Conservation (phyloP, 2,329 filamentous ascomycete genomes). For the Camptophora hylomeconis region DNA sequence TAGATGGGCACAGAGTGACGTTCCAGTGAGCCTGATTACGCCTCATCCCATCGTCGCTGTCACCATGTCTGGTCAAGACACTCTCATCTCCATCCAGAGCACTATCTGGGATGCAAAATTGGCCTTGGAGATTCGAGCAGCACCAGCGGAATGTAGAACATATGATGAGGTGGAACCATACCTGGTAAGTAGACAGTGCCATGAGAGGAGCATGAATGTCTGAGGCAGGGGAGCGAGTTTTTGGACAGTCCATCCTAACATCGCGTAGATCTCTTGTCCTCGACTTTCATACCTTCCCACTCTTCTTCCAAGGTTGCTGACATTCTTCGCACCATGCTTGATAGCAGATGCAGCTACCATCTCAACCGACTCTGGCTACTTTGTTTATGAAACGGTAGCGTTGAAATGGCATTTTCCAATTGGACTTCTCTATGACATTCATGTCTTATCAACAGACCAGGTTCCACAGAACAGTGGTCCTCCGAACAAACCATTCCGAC, state of each 20-base stretch:
- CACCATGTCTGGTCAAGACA: slow-evolving; percentile 6
- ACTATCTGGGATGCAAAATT: slow-evolving; percentile 45
- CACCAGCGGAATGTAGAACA: slow-evolving; percentile 45
- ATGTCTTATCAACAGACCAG: slow-evolving; percentile 26
- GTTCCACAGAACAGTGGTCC: slow-evolving; percentile 33
- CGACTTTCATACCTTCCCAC: slow-evolving; percentile 58
- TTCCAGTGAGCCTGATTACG: too few species aligned
- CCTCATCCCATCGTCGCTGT: too few species aligned
- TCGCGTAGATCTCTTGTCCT: slow-evolving; percentile 42
- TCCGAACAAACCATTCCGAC: slow-evolving; percentile 41
- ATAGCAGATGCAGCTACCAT: slow-evolving; percentile 42
- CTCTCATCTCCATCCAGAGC: slow-evolving; percentile 10
- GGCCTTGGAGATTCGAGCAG: slow-evolving; percentile 46
- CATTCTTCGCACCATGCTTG: slow-evolving; percentile 46
- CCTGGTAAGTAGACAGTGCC: slow-evolving; percentile 29
- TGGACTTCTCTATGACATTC: slow-evolving; percentile 57
- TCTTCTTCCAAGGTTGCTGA: slow-evolving; percentile 47
- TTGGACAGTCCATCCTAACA: not conserved
- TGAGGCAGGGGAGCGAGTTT: not conserved
- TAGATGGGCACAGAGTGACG: not conserved
- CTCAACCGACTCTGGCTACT: slow-evolving; percentile 42
- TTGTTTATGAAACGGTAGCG: slow-evolving; percentile 54
- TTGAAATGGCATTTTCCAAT: slow-evolving; percentile 62
- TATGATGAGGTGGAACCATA: slow-evolving; percentile 50
- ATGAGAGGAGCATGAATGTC: not conserved